Evolutionary conservation across 2,329 filamentous ascomycete species (phyloP).

Genomic region (Aspergillus hiratsukae): DNA sequence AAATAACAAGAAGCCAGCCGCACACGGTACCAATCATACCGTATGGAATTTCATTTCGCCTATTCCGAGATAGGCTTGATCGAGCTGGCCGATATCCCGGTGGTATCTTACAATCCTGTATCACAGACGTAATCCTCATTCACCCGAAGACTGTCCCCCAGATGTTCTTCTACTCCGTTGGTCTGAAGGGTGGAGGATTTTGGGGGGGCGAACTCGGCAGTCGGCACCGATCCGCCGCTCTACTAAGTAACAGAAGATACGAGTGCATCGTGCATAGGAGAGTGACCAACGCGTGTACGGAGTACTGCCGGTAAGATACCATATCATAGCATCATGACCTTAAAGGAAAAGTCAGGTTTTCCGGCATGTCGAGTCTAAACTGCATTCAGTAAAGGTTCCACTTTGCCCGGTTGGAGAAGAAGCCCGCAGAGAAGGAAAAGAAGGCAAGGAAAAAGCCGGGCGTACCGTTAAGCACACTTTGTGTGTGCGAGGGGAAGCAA

Average conservation of each 20-base stretch:
- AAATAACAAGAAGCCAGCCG: conserved; percentile 19
- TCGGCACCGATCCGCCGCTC: background rate
- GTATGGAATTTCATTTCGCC: background rate
- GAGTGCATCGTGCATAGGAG: background rate
- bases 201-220: background rate
- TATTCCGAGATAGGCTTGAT: background rate
- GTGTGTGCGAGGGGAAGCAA: conserved; percentile 8
- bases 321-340: conserved; percentile 12
- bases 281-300: background rate
- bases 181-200: background rate
- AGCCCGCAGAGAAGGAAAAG: conserved; percentile 9
- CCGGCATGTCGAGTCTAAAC: conserved; percentile 8
- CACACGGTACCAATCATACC: conserved; percentile 11
- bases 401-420: conserved; percentile 8
- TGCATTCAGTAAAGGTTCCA: conserved; percentile 5
- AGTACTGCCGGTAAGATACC: conserved; percentile 8
- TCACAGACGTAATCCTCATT: background rate
- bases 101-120: background rate
- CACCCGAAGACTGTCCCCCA: background rate
- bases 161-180: background rate
- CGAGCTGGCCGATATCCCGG: background rate
- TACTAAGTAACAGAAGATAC: background rate
- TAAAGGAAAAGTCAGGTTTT: conserved; percentile 19
- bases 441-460: conserved; percentile 7
- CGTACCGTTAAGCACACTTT: conserved; percentile 18